A percentile compares a stretch with the other conserved stretches of the same genome.
phyloP scores from a whole-genome alignment of 225 moss, liverwort and hornwort genomes.

The Pseudisothecium myosuroides region DNA sequence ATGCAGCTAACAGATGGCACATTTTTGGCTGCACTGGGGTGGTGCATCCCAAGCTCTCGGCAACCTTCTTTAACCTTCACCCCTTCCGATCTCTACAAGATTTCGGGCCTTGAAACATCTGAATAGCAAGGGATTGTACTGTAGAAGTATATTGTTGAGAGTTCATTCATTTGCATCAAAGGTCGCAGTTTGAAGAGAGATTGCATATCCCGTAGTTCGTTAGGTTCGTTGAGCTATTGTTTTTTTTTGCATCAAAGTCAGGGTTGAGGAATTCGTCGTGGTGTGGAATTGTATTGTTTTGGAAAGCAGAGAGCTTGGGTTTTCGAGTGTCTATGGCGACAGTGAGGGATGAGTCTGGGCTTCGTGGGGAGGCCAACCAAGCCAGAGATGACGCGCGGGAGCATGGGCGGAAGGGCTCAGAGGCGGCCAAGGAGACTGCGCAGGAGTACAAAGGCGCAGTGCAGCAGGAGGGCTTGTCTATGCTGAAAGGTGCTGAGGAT shows the following conservation, averaged over 20 bases:
- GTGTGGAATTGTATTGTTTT: not conserved
- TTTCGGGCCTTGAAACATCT: not conserved
- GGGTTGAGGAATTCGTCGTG: not conserved
- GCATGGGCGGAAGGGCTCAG: conserved; percentile 9
- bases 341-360: not conserved
- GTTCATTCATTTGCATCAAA: not conserved
- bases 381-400: conserved; percentile 15
- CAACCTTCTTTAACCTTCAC: not conserved
- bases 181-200: not conserved
- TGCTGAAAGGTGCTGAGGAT: conserved; percentile 23
- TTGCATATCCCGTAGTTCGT: not conserved
- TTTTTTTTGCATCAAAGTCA: not conserved
- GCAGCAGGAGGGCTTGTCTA: conserved; percentile 18
- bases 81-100: not conserved
- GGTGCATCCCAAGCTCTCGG: not conserved
- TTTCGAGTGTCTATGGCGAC: conserved; percentile 12
- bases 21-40: not conserved
- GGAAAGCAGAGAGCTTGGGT: not conserved
- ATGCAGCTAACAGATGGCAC: not conserved
- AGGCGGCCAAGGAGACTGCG: conserved; percentile 20
- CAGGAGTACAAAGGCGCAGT: conserved; percentile 13
- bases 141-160: not conserved
- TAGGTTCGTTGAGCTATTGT: not conserved
- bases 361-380: conserved; percentile 5
- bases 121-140: not conserved